Conservation (phyloP, 371 early-diverging fungal genomes). For the Parasitella parasitica region DNA sequence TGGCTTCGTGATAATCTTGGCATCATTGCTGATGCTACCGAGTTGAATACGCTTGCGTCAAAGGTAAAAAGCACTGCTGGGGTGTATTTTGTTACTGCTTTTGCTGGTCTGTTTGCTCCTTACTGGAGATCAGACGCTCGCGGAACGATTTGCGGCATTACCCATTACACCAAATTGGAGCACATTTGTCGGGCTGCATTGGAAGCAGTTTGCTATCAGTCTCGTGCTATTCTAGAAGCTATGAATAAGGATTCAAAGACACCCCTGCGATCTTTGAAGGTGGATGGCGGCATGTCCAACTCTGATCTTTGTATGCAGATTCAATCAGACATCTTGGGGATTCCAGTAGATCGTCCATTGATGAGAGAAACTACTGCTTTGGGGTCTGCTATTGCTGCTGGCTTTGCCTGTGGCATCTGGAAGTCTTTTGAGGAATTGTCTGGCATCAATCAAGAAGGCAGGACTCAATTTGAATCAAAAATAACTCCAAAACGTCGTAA, state of each 20-base stretch:
- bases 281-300: conserved; percentile 95
- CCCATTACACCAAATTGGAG: conserved; percentile 79
- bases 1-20: conserved; percentile 91
- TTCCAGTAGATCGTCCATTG: conserved; percentile 80
- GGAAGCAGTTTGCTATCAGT: conserved; percentile 91
- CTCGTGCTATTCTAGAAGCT: conserved; percentile 85
- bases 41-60: conserved; percentile 56
- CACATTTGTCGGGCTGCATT: conserved; percentile 89
- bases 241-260: conserved; percentile 79
- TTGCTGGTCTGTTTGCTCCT: conserved; percentile 93
- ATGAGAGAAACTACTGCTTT: conserved; percentile 95
- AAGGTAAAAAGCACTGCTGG: conserved; percentile 76
- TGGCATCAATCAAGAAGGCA: conserved; percentile 37
- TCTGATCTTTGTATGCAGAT: conserved; percentile 91
- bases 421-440: conserved; percentile 36
- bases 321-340: conserved; percentile 86
- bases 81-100: conserved; percentile 95
- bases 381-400: conserved; percentile 95
- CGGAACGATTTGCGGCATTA: conserved; percentile 87
- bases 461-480: conserved; percentile 46
- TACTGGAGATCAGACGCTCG: conserved; percentile 94
- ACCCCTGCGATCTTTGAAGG: conserved; percentile 71
- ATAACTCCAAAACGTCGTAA: conserved; percentile 58
- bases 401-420: conserved; percentile 85
- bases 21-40: conserved; percentile 66